These are phyloP conservation scores for Gillenia trifoliata DNA, from an alignment of 306 rosid species.

Conservation along the genomic window DNA sequence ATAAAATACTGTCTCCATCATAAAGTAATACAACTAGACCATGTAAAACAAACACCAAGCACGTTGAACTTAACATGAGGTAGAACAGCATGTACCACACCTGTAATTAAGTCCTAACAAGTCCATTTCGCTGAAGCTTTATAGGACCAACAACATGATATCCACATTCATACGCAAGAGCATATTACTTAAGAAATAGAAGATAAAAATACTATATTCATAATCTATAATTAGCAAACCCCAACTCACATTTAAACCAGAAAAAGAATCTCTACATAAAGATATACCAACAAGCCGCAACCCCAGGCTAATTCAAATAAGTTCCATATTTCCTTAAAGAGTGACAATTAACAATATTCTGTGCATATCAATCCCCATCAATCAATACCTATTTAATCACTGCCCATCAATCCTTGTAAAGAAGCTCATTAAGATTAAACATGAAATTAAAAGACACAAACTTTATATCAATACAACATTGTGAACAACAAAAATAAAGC, in stretches of 20 bases:
- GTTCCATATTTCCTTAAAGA: background rate
- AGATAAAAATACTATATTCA: background rate
- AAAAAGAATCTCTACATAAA: background rate
- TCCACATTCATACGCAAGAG: background rate
- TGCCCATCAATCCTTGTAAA: background rate
- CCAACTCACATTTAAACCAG: background rate
- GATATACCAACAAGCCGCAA: background rate
- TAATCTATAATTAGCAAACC: background rate
- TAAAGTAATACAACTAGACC: background rate
- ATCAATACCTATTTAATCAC: background rate
- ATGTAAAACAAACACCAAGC: background rate
- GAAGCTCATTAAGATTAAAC: background rate
- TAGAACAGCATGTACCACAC: background rate
- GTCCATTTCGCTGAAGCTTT: background rate
- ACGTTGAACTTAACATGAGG: too few species aligned
- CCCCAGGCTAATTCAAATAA: background rate
- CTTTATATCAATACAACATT: background rate
- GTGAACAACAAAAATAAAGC: background rate
- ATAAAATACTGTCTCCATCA: background rate
- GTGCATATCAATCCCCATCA: too few species aligned
- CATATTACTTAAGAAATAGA: background rate
- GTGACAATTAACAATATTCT: background rate
- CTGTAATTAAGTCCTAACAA: background rate
- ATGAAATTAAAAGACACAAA: background rate
- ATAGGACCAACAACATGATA: background rate